Conservation (phyloP, 129 eudicot species). For the Lactuca saligna region DNA sequence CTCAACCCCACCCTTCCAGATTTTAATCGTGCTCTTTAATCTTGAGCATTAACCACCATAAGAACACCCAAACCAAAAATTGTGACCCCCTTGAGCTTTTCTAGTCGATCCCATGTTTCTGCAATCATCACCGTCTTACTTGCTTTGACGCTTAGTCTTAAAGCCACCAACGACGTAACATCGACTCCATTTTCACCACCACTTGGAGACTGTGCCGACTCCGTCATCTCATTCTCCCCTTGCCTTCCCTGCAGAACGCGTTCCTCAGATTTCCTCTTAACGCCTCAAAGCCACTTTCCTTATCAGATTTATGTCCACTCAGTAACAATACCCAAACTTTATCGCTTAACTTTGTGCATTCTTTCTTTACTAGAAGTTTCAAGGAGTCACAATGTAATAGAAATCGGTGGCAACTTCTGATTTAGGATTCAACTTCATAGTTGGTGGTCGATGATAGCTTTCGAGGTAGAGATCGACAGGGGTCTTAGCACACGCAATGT, state of each 20-base stretch:
- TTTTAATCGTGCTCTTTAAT: no score
- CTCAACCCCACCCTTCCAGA: no score
- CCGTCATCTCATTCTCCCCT: constrained; percentile 50
- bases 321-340: not conserved
- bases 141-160: not conserved
- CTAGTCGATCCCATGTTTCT: constrained; percentile 1
- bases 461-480: no score
- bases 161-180: constrained; percentile 23
- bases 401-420: no score
- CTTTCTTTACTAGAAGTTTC: not conserved
- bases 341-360: not conserved
- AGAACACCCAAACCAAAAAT: no score
- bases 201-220: constrained; percentile 43
- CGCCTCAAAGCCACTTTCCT: constrained; percentile 39
- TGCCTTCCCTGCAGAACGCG: constrained; percentile 51
- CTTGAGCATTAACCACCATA: no score
- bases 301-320: constrained; percentile 44
- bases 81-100: no score
- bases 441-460: no score
- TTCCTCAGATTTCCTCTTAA: constrained; percentile 61
- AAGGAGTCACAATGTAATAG: not conserved
- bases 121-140: constrained; percentile 26
- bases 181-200: constrained; percentile 28
- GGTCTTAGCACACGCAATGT: no score
- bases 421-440: no score